phyloP scores from a whole-genome alignment of 306 rosid species.

The Biancaea sappan region DNA sequence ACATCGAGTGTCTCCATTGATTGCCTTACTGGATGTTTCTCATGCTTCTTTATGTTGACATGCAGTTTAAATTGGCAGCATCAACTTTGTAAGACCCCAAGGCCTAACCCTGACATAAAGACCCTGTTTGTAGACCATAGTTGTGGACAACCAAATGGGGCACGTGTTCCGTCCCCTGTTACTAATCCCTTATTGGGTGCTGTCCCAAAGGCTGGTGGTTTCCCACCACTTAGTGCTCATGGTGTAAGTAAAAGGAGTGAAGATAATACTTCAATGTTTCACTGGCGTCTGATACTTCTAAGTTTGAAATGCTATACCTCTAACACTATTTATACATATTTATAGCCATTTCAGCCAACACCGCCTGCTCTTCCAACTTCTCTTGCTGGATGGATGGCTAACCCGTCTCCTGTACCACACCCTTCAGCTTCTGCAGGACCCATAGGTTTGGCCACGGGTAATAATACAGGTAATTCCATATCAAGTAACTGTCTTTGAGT shows the following conservation, averaged over 20 bases:
- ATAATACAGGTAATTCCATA: slow-evolving; percentile 64
- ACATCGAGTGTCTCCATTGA: background rate
- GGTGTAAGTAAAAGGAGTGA: slow-evolving; percentile 66
- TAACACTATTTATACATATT: slow-evolving; percentile 37
- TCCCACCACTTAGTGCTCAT: slow-evolving; percentile 86
- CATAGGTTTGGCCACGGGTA: slow-evolving; percentile 69
- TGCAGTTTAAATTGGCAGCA: slow-evolving; percentile 99
- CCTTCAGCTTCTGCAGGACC: slow-evolving; percentile 94
- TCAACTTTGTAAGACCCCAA: slow-evolving; percentile 97
- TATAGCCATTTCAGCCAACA: slow-evolving; percentile 92
- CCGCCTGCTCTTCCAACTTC: slow-evolving; percentile 83
- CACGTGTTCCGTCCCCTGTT: slow-evolving; percentile 95
- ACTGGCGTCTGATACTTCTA: background rate
- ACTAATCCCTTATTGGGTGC: slow-evolving; percentile 89
- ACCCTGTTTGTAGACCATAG: slow-evolving; percentile 94
- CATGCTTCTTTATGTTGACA: slow-evolving; percentile 31
- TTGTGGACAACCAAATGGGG: slow-evolving; percentile 96
- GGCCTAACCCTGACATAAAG: slow-evolving; percentile 95
- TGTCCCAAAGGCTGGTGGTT: slow-evolving; percentile 88
- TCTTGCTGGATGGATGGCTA: slow-evolving; percentile 97
- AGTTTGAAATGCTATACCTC: slow-evolving; percentile 24
- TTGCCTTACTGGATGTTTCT: slow-evolving; percentile 17
- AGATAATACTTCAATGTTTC: slow-evolving; percentile 1
- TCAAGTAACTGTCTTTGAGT: background rate
- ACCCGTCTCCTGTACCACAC: slow-evolving; percentile 84